phyloP scores from a whole-genome alignment of 768 basidiomycete genomes.

The Phlebiopsis flavidoalba region DNA sequence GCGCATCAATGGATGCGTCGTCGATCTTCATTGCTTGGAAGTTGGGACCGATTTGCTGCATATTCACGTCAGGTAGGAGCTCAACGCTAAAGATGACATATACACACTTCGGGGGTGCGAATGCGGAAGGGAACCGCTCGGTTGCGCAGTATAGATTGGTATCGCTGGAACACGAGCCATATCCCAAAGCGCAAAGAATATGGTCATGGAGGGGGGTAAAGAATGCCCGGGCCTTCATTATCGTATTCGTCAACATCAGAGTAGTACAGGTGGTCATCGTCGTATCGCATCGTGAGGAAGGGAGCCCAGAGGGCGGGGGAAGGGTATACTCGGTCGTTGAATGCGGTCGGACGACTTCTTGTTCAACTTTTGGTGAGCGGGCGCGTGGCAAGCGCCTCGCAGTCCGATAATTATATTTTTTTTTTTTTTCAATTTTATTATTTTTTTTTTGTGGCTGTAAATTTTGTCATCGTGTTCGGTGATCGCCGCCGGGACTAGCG shows the following conservation, averaged over 20 bases:
- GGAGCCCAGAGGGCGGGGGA: not conserved
- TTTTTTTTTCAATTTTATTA: too few species aligned
- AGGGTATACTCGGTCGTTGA: not conserved
- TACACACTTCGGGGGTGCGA: constrained; percentile 53
- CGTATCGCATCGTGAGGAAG: constrained; percentile 1
- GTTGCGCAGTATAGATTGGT: constrained; percentile 69
- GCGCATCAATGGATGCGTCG: constrained; percentile 61
- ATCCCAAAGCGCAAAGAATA: constrained; percentile 77
- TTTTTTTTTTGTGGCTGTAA: too few species aligned
- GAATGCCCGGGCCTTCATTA: constrained; percentile 40
- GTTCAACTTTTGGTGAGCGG: not conserved
- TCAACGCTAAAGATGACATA: not conserved
- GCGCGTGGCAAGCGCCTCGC: constrained; percentile 10
- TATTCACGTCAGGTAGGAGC: constrained; percentile 3
- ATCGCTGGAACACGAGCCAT: constrained; percentile 71
- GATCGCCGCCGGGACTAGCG: not conserved
- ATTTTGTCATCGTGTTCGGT: too few species aligned
- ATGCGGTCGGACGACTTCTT: constrained; percentile 1
- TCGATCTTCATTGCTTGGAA: constrained; percentile 52
- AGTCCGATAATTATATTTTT: too few species aligned
- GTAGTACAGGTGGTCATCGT: constrained; percentile 1
- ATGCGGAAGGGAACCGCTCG: constrained; percentile 65
- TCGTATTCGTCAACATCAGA: constrained; percentile 23
- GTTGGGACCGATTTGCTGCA: constrained; percentile 34
- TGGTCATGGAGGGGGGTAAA: constrained; percentile 62